These are phyloP conservation scores for Calonectria multiphialidica DNA, from an alignment of 2,329 filamentous ascomycete species.

Conservation along the genomic window DNA sequence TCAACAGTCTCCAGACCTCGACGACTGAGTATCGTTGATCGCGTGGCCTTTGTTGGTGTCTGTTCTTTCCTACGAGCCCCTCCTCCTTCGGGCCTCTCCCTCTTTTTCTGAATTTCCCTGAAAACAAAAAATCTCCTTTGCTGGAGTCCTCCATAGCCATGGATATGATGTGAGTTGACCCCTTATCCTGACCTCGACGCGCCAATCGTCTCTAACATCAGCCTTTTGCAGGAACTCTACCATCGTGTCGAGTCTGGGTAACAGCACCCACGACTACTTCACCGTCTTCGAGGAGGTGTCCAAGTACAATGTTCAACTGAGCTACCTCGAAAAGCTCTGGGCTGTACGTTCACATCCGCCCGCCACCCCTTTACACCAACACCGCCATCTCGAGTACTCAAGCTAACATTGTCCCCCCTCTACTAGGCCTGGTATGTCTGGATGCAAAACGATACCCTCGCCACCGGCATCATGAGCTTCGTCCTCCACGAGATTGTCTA, in stretches of 20 bases:
- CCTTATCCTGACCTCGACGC: constrained; percentile 29
- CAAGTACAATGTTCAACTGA: constrained; percentile 87
- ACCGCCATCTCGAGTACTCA: constrained; percentile 6
- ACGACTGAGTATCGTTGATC: constrained; percentile 36
- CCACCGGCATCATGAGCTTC: constrained; percentile 98
- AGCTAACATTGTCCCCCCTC: constrained; percentile 27
- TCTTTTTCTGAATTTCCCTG: constrained; percentile 11
- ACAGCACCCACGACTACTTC: constrained; percentile 65
- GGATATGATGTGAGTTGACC: constrained; percentile 42
- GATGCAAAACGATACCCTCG: constrained; percentile 97
- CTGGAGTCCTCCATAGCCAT: constrained; percentile 31
- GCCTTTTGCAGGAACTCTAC: constrained; percentile 63
- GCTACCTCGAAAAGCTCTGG: constrained; percentile 90
- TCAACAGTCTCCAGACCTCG: constrained; percentile 31
- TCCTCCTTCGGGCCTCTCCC: constrained; percentile 14
- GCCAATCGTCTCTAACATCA: constrained; percentile 19
- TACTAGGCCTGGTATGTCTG: constrained; percentile 89
- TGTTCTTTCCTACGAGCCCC: constrained; percentile 11
- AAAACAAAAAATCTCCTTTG: constrained; percentile 18
- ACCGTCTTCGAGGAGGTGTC: constrained; percentile 72
- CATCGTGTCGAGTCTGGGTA: constrained; percentile 54
- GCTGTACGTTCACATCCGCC: constrained; percentile 69
- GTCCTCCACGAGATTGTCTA: constrained; percentile 94
- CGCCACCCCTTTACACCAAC: not conserved
- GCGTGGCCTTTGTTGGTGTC: constrained; percentile 36